Conservation (phyloP, 164 flowering plant genomes). For the Akebia trifoliata region DNA sequence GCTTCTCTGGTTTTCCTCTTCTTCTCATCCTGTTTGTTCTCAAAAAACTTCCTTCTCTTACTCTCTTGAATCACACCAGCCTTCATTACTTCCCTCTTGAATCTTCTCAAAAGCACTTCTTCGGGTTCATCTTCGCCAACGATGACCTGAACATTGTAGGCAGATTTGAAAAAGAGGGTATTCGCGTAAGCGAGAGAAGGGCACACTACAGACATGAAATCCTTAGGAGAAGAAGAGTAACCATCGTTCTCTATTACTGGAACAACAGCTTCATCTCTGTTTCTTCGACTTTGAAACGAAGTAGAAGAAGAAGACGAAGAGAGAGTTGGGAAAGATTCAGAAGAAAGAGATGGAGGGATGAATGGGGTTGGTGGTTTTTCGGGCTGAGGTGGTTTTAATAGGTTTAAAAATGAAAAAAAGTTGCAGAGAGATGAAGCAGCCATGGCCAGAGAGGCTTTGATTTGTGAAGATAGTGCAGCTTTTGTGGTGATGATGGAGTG, state of each 20-base stretch:
- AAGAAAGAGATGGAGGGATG: slow-evolving; percentile 1
- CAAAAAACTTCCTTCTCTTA: slow-evolving; percentile 49
- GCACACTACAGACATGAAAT: slow-evolving; percentile 44
- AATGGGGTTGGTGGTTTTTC: slow-evolving; percentile 11
- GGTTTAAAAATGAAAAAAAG: slow-evolving; percentile 41
- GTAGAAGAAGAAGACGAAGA: slow-evolving; percentile 4
- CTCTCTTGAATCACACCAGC: slow-evolving; percentile 69
- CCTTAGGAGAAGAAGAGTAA: slow-evolving; percentile 21
- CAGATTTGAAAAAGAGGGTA: slow-evolving; percentile 48
- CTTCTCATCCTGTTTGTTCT: slow-evolving; percentile 64
- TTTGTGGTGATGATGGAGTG: no score
- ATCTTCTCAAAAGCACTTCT: slow-evolving; percentile 55
- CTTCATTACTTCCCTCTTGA: slow-evolving; percentile 62
- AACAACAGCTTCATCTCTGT: background rate
- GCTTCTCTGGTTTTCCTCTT: slow-evolving; percentile 64
- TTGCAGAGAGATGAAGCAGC: slow-evolving; percentile 30
- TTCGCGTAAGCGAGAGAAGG: slow-evolving; percentile 61
- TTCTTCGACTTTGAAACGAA: slow-evolving; percentile 11
- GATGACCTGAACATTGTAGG: slow-evolving; percentile 58
- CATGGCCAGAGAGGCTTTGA: slow-evolving; percentile 10
- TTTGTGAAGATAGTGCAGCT: no score
- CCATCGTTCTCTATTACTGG: slow-evolving; percentile 5
- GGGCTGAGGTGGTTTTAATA: slow-evolving; percentile 23
- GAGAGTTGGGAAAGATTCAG: slow-evolving; percentile 3
- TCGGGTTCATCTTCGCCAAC: slow-evolving; percentile 71